Evolutionary conservation across 805 yeast species (phyloP), one percentile per base, ranked within the genome.

Genomic region (Saccharomycopsis malanga): DNA sequence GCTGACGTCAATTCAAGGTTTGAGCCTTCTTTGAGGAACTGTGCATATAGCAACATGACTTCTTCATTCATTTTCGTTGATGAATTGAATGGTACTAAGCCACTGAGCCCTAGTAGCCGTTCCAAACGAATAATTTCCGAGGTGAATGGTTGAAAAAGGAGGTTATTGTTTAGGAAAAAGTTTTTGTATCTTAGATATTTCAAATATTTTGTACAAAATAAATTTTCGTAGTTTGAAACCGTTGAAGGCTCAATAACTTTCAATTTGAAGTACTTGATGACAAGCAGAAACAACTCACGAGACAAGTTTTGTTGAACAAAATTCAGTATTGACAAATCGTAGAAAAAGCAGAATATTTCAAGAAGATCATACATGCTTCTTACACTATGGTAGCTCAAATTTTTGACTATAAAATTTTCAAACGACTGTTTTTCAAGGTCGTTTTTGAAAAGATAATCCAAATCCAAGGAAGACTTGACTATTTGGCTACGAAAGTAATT

Each of bases 101-200:
- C 36, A 5, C 29, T 23, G 18, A 36, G 6, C 21, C 20, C 20
- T 27, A 45, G 30, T 17, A 25, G 10, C n/a, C 12, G 12, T 20
- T 45, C 49, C 25, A 45, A 32, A 7, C 40, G 29, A 4, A 39
- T 10, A 17, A 40, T 30, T 4, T 39, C 39, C 21, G 29, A 20
- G 6, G 14, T 12, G 17, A 45, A 46, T n/a, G 3, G 12, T 10
- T 22, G 25, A n/a, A 17, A 4, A 18, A 41, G 20, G 2, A 23
- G 22, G 3, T 27, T 18, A 27, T 39, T 32, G 18, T 34, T 24
- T 12, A 49, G 39, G 14, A 46, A 25, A 22, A 46, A 45, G 4
- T 17, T 23, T 30, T 49, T 49, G 29, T 17, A 46, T n/a, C 53
- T n/a, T 15, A 46, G 21, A 15, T 25, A 46, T 30, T 42, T 39